These are phyloP conservation scores for Tulasnella sp. DNA, from an alignment of 768 basidiomycete genomes.

Conservation along the genomic window DNA sequence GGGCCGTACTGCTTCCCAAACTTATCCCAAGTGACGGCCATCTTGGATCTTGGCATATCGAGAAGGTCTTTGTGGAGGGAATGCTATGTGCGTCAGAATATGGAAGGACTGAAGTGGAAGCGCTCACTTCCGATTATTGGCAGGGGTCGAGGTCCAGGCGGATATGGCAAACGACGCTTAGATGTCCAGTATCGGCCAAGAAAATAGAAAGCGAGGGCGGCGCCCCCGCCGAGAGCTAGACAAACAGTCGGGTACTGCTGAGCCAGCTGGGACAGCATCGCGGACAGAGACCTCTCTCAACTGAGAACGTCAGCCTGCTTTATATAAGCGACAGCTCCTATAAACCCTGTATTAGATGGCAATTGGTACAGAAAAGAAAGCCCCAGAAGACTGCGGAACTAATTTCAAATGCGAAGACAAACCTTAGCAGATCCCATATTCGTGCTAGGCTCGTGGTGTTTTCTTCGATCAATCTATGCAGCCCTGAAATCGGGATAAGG, in stretches of 20 bases:
- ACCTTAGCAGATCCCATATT: too few species aligned
- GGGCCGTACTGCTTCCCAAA: conserved; percentile 11
- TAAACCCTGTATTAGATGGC: too few species aligned
- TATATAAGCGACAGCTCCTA: too few species aligned
- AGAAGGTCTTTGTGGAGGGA: background rate
- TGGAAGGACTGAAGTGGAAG: background rate
- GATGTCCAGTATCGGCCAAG: background rate
- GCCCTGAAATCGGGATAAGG: too few species aligned
- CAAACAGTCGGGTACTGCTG: background rate
- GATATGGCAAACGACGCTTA: background rate
- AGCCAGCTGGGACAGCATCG: background rate
- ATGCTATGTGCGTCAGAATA: background rate
- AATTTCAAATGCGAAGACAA: too few species aligned
- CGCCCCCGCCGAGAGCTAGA: background rate
- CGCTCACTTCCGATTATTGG: background rate
- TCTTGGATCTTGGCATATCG: conserved; percentile 24
- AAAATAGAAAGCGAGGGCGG: background rate
- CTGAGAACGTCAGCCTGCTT: too few species aligned
- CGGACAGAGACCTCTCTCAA: too few species aligned
- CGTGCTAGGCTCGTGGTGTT: too few species aligned
- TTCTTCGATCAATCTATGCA: too few species aligned
- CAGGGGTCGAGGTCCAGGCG: background rate
- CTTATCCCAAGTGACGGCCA: background rate
- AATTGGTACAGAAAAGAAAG: too few species aligned
- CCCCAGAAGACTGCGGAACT: too few species aligned